Base-by-base conservation (phyloP, 2,329 filamentous ascomycete species). In the Berkeleyomyces rouxiae region DNA sequence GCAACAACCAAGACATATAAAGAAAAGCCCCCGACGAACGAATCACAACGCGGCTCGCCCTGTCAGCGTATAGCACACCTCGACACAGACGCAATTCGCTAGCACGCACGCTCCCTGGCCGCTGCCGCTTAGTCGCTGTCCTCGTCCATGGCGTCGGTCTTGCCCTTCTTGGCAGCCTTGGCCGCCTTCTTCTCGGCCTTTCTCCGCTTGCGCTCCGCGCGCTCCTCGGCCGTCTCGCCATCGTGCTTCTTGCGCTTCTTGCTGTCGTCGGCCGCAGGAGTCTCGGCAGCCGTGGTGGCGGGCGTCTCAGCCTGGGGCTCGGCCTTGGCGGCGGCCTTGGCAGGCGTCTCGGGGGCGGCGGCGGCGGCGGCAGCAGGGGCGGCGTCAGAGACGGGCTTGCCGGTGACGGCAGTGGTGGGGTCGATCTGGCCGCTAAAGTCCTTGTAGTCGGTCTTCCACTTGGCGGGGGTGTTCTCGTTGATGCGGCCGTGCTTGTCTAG, bases 401-500 rank as follows among this genome's bases (percentile, higher is more conserved):
- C 72, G 55, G 72, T 74, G 58, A 74, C 75, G 61, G 76, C 73
- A 13, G 80, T 77, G 47, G 81, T 80, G 55, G 63, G 60, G 46
- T 62, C 47, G 63, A 79, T 74, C 64, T 75, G 71, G 33, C 76
- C 72, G 70, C 81, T 85, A 78, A 85, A 96, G 78, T 97, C 93
- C 76, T 90, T 92, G 82, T 99, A 99, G 68, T 88, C 87, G 44
- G 82, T 77, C 69, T 88, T 90, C 93, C 93, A 99, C 76, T 93
- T 89, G 69, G 90, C 84, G 36, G 93, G 93, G 4, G 93, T 99
- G 67, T 85, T 84, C 74, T 96, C 92, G 75, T 97, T 99, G 69
- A 88, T 76, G 64, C 91, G 86, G 68, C 93, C 93, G 70, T 84
- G 97, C 85, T 99, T 99, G 80, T 99, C 93, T 65, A 99, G 86